These are phyloP conservation scores for Alternaria triticimaculans DNA, from an alignment of 2,329 filamentous ascomycete genomes.

Conservation along the genomic window DNA sequence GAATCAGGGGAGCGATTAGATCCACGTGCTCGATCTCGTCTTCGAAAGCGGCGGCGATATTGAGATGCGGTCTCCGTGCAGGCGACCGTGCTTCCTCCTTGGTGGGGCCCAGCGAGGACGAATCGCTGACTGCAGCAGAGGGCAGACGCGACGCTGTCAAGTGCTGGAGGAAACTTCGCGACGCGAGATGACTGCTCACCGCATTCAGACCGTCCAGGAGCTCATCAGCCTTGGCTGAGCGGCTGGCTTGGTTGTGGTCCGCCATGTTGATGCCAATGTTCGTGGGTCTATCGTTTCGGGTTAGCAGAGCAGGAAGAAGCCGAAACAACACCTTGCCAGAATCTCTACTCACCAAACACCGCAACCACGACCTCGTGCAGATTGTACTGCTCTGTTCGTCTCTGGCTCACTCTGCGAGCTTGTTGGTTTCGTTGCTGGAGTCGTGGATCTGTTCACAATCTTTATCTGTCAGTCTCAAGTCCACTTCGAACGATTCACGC, in stretches of 20 bases:
- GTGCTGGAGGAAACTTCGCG: constrained; percentile 43
- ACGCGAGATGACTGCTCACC: constrained; percentile 41
- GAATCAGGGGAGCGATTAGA: constrained; percentile 41
- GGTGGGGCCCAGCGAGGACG: constrained; percentile 46
- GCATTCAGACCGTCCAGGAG: constrained; percentile 44
- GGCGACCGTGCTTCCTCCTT: constrained; percentile 41
- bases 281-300: constrained; percentile 36
- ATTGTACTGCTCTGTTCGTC: constrained; percentile 19
- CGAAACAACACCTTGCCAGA: constrained; percentile 39
- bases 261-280: constrained; percentile 40
- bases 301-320: constrained; percentile 31
- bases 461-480: constrained; percentile 5
- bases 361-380: constrained; percentile 18
- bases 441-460: constrained; percentile 1
- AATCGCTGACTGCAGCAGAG: constrained; percentile 48
- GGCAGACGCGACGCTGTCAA: constrained; percentile 47
- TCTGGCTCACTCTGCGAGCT: constrained; percentile 13
- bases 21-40: constrained; percentile 43
- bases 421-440: constrained; percentile 12
- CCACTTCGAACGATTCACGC: constrained; percentile 1
- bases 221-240: constrained; percentile 33
- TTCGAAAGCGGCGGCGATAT: constrained; percentile 35
- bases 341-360: constrained; percentile 22
- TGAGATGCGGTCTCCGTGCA: constrained; percentile 42
- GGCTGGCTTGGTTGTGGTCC: constrained; percentile 27